Conservation (phyloP, 179 eudicot species). For the Heliamphora pulchella region DNA sequence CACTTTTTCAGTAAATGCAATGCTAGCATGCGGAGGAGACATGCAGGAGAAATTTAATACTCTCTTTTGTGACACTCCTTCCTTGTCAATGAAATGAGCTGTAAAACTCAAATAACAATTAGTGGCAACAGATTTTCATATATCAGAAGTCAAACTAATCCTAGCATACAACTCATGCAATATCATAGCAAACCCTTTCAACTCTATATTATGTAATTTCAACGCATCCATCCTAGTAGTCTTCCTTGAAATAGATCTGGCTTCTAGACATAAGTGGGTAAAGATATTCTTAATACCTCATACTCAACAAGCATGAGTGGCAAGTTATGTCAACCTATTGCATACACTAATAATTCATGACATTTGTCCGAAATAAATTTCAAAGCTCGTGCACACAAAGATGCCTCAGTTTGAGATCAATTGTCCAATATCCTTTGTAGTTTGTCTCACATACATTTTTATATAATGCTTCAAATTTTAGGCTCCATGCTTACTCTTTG, state of each 20-base stretch:
- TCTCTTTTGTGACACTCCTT: conserved; percentile 12
- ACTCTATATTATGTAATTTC: not conserved
- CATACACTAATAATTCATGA: not conserved
- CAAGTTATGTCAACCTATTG: not conserved
- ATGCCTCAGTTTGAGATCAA: not conserved
- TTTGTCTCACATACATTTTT: not conserved
- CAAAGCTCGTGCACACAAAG: no score
- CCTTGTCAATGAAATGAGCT: conserved; percentile 12
- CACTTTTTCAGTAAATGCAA: not conserved
- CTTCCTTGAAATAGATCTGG: not conserved
- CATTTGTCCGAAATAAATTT: not conserved
- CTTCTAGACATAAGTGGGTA: not conserved
- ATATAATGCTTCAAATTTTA: not conserved
- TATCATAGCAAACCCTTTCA: not conserved
- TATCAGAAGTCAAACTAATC: conserved; percentile 16
- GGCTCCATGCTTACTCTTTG: not conserved
- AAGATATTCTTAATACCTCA: not conserved
- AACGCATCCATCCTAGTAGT: not conserved
- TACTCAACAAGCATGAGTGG: not conserved
- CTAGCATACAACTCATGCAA: not conserved
- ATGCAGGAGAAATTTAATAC: conserved; percentile 13
- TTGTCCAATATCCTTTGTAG: not conserved
- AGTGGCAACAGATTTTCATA: not conserved
- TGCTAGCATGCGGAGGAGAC: conserved; percentile 17
- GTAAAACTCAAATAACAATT: conserved; percentile 16